Conservation (phyloP, 1,284 basidiomycete species). For the Cryptococcus sp. region DNA sequence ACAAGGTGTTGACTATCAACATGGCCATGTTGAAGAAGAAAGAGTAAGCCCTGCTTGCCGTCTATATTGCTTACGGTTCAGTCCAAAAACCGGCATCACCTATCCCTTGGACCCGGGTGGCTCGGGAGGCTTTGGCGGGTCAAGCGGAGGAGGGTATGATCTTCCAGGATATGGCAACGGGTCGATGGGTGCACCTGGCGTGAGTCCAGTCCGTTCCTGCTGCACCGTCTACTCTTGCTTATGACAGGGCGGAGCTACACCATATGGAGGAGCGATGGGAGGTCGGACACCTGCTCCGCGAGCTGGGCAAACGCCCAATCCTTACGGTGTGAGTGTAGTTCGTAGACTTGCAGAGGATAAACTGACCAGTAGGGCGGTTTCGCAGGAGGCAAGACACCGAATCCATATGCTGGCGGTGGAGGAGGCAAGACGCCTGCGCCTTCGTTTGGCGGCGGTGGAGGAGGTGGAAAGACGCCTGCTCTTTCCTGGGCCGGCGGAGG, state of each 20-base stretch:
- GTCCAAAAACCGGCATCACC: slow-evolving; percentile 51
- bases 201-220: not conserved
- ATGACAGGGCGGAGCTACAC: slow-evolving; percentile 27
- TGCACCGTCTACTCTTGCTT: slow-evolving; percentile 6
- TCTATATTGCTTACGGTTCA: slow-evolving; percentile 16
- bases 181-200: slow-evolving; percentile 8
- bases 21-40: slow-evolving; percentile 72
- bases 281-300: slow-evolving; percentile 43
- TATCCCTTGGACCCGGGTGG: slow-evolving; percentile 33
- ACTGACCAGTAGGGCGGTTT: slow-evolving; percentile 52
- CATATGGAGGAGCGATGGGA: slow-evolving; percentile 9
- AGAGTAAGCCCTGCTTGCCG: slow-evolving; percentile 56
- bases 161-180: too few relatives aligned
- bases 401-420: slow-evolving; percentile 55
- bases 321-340: slow-evolving; percentile 53
- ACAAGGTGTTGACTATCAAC: slow-evolving; percentile 82
- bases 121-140: slow-evolving; percentile 41
- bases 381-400: slow-evolving; percentile 55
- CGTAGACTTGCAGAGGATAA: slow-evolving; percentile 49
- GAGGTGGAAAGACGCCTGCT: slow-evolving; percentile 28
- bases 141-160: too few relatives aligned
- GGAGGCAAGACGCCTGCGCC: slow-evolving; percentile 8
- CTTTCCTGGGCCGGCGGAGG: slow-evolving; percentile 10
- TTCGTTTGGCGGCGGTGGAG: slow-evolving; percentile 47
- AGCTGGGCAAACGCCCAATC: slow-evolving; percentile 63